A percentile compares a stretch with the other conserved stretches of the same genome.
phyloP scores from a whole-genome alignment of 1,284 basidiomycete species.

The Apiotrichum sp. region DNA sequence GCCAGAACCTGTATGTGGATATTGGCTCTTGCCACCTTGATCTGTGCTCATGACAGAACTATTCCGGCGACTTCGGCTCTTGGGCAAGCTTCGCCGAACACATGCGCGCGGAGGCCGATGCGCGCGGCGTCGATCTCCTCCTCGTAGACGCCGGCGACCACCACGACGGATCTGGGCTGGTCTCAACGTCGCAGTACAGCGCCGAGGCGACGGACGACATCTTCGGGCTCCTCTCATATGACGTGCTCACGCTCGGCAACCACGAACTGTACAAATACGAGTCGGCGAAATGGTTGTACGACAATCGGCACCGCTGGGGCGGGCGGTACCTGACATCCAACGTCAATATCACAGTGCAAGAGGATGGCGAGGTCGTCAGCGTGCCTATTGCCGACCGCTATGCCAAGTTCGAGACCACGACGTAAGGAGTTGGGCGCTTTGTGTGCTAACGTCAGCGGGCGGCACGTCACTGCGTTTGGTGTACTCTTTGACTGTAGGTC shows the following conservation, averaged over 20 bases:
- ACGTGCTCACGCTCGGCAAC: constrained; percentile 78
- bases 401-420: constrained; percentile 66
- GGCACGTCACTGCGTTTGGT: constrained; percentile 69
- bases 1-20: constrained; percentile 44
- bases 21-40: neutral
- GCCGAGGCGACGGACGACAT: constrained; percentile 72
- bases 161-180: constrained; percentile 59
- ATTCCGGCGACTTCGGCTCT: constrained; percentile 65
- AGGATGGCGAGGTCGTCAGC: constrained; percentile 46
- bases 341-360: constrained; percentile 70
- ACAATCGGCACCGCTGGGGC: constrained; percentile 54
- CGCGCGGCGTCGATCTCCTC: constrained; percentile 40
- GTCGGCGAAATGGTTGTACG: constrained; percentile 70
- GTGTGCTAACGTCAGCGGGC: constrained; percentile 48
- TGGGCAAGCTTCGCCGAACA: constrained; percentile 73
- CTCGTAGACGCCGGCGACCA: constrained; percentile 52
- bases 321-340: constrained; percentile 78
- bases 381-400: constrained; percentile 54
- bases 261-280: constrained; percentile 79
- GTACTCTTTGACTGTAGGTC: constrained; percentile 61
- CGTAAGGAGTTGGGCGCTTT: constrained; percentile 52
- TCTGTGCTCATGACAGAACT: constrained; percentile 31
- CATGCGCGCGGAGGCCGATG: constrained; percentile 64
- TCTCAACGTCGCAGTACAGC: constrained; percentile 44
- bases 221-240: constrained; percentile 69